A percentile compares a stretch with the other conserved stretches of the same genome.
Evolutionary conservation across 345 rosid genomes (phyloP).

Genomic region (Carallia brachiata): DNA sequence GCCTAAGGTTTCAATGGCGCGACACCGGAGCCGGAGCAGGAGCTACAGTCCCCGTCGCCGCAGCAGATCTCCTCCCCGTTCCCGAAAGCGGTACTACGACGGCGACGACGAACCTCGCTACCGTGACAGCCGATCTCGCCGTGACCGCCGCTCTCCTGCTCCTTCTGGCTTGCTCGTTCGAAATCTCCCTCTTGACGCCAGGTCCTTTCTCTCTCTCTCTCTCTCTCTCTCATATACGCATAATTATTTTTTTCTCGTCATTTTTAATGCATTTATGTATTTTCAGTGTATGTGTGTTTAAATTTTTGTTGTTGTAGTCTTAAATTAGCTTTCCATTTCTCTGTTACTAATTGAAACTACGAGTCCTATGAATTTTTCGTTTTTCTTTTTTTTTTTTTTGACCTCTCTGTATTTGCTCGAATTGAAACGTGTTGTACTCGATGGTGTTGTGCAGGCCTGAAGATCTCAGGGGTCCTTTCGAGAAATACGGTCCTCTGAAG

Average conservation of each 20-base stretch:
- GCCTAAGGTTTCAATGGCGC: conserved; percentile 43
- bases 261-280: too few species aligned
- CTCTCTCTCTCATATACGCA: neutral
- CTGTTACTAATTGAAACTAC: too few species aligned
- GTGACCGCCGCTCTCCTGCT: conserved; percentile 75
- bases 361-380: too few species aligned
- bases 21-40: conserved; percentile 69
- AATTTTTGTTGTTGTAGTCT: neutral
- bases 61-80: conserved; percentile 54
- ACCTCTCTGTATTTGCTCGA: neutral
- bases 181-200: conserved; percentile 88
- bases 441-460: conserved; percentile 54
- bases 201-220: conserved; percentile 39
- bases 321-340: too few species aligned
- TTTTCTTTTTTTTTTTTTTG: neutral
- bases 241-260: too few species aligned
- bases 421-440: neutral
- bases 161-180: conserved; percentile 93
- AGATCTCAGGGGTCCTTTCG: conserved; percentile 80
- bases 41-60: conserved; percentile 88
- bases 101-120: conserved; percentile 49
- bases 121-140: conserved; percentile 49
- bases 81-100: conserved; percentile 52
- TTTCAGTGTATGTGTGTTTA: neutral
- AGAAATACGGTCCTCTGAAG: conserved; percentile 80